Conservation (phyloP, 2,329 filamentous ascomycete genomes). For the Calonectria pseudoreteaudii region DNA sequence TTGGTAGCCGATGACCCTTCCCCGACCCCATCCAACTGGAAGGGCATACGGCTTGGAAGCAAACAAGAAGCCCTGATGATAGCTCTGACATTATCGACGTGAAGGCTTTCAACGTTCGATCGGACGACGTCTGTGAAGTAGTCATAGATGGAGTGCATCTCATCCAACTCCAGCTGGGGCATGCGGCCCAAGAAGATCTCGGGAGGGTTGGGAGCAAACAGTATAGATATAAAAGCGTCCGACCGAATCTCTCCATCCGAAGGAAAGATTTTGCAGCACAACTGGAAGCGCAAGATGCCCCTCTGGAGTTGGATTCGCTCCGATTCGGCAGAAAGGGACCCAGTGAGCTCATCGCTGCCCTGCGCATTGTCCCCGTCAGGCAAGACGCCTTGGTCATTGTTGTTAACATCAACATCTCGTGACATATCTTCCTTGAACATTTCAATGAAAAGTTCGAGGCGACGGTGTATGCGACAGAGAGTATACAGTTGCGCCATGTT, state of each 20-base stretch:
- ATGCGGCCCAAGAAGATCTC: neutral
- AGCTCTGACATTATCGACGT: neutral
- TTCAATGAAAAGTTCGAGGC: neutral
- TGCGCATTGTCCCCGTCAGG: neutral
- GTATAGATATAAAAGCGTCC: neutral
- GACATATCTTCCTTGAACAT: neutral
- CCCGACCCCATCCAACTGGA: neutral
- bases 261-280: neutral
- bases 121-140: neutral
- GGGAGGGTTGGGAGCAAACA: neutral
- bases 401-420: neutral
- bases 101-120: neutral
- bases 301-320: neutral
- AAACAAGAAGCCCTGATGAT: neutral
- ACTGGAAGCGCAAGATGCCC: neutral
- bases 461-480: neutral
- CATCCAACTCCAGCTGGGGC: neutral
- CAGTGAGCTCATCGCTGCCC: neutral
- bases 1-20: neutral
- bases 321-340: neutral
- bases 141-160: neutral
- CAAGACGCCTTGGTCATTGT: neutral
- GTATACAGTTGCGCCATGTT: neutral
- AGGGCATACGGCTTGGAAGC: neutral
- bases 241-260: neutral